Evolutionary conservation across 352 stramenopile genomes (phyloP).

Genomic region (Phytophthora multivora): DNA sequence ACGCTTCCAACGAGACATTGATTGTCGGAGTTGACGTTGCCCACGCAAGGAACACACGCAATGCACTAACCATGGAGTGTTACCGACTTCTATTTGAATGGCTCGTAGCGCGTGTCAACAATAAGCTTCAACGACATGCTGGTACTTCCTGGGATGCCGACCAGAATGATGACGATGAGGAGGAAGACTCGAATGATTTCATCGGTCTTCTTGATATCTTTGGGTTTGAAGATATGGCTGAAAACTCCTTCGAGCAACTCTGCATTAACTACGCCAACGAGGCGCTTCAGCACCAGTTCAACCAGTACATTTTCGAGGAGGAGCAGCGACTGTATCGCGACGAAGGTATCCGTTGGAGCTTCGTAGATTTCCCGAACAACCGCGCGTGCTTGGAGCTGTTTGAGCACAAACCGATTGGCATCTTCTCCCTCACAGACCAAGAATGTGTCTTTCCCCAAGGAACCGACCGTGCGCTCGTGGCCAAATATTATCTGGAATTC

Average conservation of each 20-base stretch:
- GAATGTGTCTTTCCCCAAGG: constrained; percentile 84
- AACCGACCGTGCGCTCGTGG: constrained; percentile 70
- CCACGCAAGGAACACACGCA: constrained; percentile 78
- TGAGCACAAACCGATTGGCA: constrained; percentile 72
- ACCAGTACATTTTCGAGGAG: constrained; percentile 92
- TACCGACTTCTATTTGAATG: constrained; percentile 94
- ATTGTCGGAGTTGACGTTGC: constrained; percentile 66
- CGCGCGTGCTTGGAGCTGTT: constrained; percentile 77
- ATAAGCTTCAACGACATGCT: constrained; percentile 61
- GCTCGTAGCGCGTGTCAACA: constrained; percentile 93
- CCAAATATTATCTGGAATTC: constrained; percentile 82
- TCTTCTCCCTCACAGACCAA: constrained; percentile 86
- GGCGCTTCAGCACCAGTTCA: constrained; percentile 89
- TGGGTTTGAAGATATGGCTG: constrained; percentile 86
- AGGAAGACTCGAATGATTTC: constrained; percentile 44
- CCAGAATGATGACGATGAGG: constrained; percentile 16
- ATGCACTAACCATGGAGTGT: constrained; percentile 92
- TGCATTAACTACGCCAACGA: constrained; percentile 93
- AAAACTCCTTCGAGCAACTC: constrained; percentile 91
- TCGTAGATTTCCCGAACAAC: constrained; percentile 87
- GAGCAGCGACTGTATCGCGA: constrained; percentile 80
- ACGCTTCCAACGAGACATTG: constrained; percentile 76
- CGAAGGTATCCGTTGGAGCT: constrained; percentile 77
- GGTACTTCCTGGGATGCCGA: constrained; percentile 13
- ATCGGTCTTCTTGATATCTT: constrained; percentile 91